These are phyloP conservation scores for Tricholomella constricta DNA, from an alignment of 768 basidiomycete species.

Conservation along the genomic window DNA sequence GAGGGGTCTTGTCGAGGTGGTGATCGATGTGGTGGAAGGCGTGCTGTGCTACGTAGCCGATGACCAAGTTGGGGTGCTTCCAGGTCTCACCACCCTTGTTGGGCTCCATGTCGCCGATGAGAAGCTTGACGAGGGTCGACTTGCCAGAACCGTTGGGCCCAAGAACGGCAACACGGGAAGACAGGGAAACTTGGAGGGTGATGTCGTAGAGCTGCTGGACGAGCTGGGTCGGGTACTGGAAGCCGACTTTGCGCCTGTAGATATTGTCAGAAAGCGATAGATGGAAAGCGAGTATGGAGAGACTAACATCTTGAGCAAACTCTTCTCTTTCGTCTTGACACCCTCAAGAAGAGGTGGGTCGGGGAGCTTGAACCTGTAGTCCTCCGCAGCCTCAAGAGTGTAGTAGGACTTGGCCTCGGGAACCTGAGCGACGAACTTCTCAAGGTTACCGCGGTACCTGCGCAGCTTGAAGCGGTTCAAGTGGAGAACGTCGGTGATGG, in stretches of 20 bases:
- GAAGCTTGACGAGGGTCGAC: slow-evolving; percentile 94
- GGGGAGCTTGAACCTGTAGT: slow-evolving; percentile 98
- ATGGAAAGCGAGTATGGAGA: neutral
- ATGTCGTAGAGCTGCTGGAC: slow-evolving; percentile 94
- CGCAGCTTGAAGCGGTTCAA: slow-evolving; percentile 98
- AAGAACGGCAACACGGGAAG: slow-evolving; percentile 96
- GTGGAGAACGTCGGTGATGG: slow-evolving; percentile 96
- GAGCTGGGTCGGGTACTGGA: slow-evolving; percentile 88
- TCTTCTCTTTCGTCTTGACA: slow-evolving; percentile 99
- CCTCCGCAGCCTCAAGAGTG: slow-evolving; percentile 91
- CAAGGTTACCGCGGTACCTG: slow-evolving; percentile 94
- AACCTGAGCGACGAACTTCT: slow-evolving; percentile 90
- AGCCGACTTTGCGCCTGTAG: slow-evolving; percentile 80
- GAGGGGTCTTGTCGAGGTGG: slow-evolving; percentile 97
- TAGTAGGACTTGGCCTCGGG: slow-evolving; percentile 99
- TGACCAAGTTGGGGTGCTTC: slow-evolving; percentile 99
- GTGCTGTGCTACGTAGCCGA: slow-evolving; percentile 98
- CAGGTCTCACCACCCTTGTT: slow-evolving; percentile 97
- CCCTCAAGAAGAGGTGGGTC: slow-evolving; percentile 96
- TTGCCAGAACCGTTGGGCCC: slow-evolving; percentile 99
- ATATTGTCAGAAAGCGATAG: slow-evolving; percentile 2
- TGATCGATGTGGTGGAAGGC: slow-evolving; percentile 99
- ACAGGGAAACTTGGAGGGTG: slow-evolving; percentile 94
- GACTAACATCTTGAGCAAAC: slow-evolving; percentile 83
- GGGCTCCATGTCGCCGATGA: slow-evolving; percentile 95